Evolutionary conservation across 2,329 filamentous ascomycete genomes (phyloP).

Genomic region (Pseudocercospora musae): DNA sequence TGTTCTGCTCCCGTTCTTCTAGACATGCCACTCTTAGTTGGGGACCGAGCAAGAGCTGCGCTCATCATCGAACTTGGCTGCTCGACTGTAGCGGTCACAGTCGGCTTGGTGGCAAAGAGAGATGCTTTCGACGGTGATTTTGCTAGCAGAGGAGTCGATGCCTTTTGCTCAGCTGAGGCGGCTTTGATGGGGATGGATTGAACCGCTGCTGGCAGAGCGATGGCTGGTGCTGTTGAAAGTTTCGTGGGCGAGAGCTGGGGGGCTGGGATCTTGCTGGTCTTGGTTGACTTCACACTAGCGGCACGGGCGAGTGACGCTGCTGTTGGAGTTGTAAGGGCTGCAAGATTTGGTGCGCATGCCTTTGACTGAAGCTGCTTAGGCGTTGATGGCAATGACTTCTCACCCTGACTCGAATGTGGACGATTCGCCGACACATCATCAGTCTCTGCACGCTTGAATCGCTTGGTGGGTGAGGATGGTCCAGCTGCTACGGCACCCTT

Average conservation of each 20-base stretch:
- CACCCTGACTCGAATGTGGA: constrained; percentile 51
- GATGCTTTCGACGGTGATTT: constrained; percentile 31
- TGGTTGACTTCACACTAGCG: constrained; percentile 49
- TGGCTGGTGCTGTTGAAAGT: constrained; percentile 8
- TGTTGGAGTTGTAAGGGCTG: constrained; percentile 69
- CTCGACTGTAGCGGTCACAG: constrained; percentile 3
- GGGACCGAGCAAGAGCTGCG: constrained; percentile 30
- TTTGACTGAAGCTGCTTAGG: constrained; percentile 42
- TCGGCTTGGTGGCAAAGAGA: constrained; percentile 17
- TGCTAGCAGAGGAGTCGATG: constrained; percentile 26
- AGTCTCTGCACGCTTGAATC: constrained; percentile 52
- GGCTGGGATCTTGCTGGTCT: constrained; percentile 36
- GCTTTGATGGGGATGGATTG: constrained; percentile 1
- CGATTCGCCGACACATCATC: constrained; percentile 69
- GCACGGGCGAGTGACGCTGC: constrained; percentile 68
- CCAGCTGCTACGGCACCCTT: constrained; percentile 24
- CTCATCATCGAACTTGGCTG: constrained; percentile 20
- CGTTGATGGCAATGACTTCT: constrained; percentile 39
- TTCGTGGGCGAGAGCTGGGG: constrained; percentile 27
- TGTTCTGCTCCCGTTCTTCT: constrained; percentile 7
- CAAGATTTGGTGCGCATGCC: constrained; percentile 49
- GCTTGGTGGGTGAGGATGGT: constrained; percentile 59
- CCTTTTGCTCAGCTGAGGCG: constrained; percentile 7
- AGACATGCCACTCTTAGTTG: constrained; percentile 18
- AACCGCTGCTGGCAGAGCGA: not conserved